These are phyloP conservation scores for Yamadazyma kanchanaburiensis DNA, from an alignment of 1,139 yeast species.

Conservation along the genomic window DNA sequence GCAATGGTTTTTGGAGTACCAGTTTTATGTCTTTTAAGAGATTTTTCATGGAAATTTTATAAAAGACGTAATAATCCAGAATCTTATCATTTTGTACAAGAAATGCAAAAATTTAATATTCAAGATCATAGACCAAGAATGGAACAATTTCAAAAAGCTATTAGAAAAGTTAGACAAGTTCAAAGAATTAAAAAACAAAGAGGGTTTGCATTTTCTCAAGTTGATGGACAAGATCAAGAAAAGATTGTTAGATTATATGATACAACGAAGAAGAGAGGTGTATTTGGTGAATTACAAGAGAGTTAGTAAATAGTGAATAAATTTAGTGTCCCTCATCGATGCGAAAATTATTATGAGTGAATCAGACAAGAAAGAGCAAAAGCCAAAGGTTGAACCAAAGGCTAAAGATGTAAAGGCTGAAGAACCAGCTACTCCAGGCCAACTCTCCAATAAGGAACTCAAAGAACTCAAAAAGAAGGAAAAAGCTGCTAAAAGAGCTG, in stretches of 20 bases:
- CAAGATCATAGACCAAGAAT: slow-evolving; percentile 93
- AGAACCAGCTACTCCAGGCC: slow-evolving; percentile 3
- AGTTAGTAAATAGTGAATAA: slow-evolving; percentile 1
- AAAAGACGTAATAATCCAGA: slow-evolving; percentile 90
- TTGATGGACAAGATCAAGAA: slow-evolving; percentile 90
- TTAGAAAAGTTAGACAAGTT: slow-evolving; percentile 94
- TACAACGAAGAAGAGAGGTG: slow-evolving; percentile 69
- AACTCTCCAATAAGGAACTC: slow-evolving; percentile 72
- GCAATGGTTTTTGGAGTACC: slow-evolving; percentile 75
- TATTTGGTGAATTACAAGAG: slow-evolving; percentile 41
- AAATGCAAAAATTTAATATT: slow-evolving; percentile 91
- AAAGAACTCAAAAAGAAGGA: slow-evolving; percentile 86
- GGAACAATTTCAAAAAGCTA: slow-evolving; percentile 96
- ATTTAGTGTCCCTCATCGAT: neutral
- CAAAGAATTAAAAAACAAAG: slow-evolving; percentile 97
- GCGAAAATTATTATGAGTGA: neutral
- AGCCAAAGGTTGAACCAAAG: neutral
- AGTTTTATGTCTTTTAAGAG: slow-evolving; percentile 74
- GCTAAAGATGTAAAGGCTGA: slow-evolving; percentile 5
- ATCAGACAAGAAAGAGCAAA: neutral
- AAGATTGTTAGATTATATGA: slow-evolving; percentile 90
- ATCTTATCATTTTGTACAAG: slow-evolving; percentile 92
- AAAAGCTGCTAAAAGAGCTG: slow-evolving; percentile 85
- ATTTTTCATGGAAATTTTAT: slow-evolving; percentile 91
- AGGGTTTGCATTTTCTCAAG: slow-evolving; percentile 97